Evolutionary conservation across 345 rosid species (phyloP).

Genomic region (Salix purpurea): DNA sequence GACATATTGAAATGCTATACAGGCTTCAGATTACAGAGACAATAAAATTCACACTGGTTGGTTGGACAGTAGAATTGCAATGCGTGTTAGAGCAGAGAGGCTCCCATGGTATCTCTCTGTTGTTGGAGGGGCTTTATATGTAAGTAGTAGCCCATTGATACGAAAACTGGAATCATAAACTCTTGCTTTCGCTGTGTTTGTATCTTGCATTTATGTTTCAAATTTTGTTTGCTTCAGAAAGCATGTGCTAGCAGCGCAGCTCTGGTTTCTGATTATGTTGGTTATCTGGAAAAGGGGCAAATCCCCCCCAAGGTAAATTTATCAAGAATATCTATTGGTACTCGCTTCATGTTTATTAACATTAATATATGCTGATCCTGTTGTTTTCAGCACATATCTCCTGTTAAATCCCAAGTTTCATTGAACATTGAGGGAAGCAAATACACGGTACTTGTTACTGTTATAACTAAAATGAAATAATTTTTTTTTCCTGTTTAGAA

Average conservation of each 20-base stretch:
- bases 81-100: conserved; percentile 99
- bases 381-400: conserved; percentile 84
- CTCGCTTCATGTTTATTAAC: conserved; percentile 13
- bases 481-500: not conserved
- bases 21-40: conserved; percentile 95
- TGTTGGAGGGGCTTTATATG: conserved; percentile 95
- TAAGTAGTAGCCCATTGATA: conserved; percentile 38
- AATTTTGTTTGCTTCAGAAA: conserved; percentile 54
- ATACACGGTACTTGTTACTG: conserved; percentile 56
- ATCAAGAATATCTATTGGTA: not conserved
- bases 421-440: conserved; percentile 99
- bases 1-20: conserved; percentile 22
- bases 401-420: conserved; percentile 91
- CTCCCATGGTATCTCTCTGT: conserved; percentile 99
- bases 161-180: not conserved
- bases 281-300: conserved; percentile 99
- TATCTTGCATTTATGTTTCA: not conserved
- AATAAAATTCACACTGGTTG: conserved; percentile 99
- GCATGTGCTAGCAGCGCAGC: conserved; percentile 96
- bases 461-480: not conserved
- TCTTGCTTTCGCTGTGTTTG: not conserved
- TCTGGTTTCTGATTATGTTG: conserved; percentile 90
- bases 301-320: conserved; percentile 91
- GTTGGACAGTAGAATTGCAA: conserved; percentile 99
- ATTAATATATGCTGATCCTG: conserved; percentile 14